phyloP scores from a whole-genome alignment of 352 stramenopile genomes.

The Phytophthora megakarya region DNA sequence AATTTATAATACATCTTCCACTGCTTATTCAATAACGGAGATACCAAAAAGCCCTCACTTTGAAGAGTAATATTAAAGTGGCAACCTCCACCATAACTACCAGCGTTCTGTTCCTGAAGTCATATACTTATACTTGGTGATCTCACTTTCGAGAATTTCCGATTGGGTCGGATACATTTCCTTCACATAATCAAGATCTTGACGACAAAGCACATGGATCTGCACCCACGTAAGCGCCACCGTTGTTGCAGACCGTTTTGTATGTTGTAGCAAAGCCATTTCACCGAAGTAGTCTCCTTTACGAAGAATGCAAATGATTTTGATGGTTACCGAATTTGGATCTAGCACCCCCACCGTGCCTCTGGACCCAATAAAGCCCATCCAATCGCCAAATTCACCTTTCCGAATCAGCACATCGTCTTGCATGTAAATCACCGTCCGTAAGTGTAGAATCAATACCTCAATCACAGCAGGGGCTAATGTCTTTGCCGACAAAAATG shows the following conservation, averaged over 20 bases:
- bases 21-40: too few relatives aligned
- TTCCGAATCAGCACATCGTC: conserved; percentile 81
- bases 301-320: conserved; percentile 68
- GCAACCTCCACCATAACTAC: conserved; percentile 32
- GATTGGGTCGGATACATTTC: conserved; percentile 62
- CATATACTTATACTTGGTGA: conserved; percentile 73
- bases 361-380: conserved; percentile 83
- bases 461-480: conserved; percentile 71
- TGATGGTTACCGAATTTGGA: conserved; percentile 42
- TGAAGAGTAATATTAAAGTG: neutral
- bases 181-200: conserved; percentile 66
- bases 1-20: too few relatives aligned
- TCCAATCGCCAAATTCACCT: conserved; percentile 79
- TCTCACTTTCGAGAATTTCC: conserved; percentile 66
- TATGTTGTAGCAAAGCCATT: conserved; percentile 67
- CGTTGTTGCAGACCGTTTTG: conserved; percentile 64
- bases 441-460: conserved; percentile 73
- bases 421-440: conserved; percentile 83
- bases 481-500: conserved; percentile 67
- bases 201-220: conserved; percentile 67
- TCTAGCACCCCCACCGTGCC: conserved; percentile 73
- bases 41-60: too few relatives aligned
- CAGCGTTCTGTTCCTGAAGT: conserved; percentile 54
- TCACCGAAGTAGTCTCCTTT: conserved; percentile 81
- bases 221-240: conserved; percentile 75